These are phyloP conservation scores for Nitzschia putrida DNA, from an alignment of 108 stramenopile genomes.

Conservation along the genomic window DNA sequence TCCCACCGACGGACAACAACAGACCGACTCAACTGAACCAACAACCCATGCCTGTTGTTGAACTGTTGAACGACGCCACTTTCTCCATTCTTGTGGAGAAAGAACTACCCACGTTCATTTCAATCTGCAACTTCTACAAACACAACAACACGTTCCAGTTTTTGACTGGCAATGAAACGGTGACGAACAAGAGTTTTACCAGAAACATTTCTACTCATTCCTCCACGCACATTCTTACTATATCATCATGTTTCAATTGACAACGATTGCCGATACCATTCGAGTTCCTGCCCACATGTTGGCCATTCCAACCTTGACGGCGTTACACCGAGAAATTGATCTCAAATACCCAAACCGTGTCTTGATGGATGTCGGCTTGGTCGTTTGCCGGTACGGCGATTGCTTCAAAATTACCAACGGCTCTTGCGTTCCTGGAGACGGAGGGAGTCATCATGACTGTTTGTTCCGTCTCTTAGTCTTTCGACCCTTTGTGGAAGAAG, in stretches of 20 bases:
- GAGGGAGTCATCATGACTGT: conserved; percentile 80
- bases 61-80: no score
- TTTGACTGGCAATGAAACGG: conserved; percentile 11
- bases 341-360: conserved; percentile 79
- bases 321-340: conserved; percentile 76
- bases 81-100: no score
- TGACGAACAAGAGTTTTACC: conserved; percentile 1
- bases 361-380: conserved; percentile 81
- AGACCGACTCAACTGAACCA: no score
- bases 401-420: conserved; percentile 64
- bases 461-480: conserved; percentile 82
- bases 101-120: no score
- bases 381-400: conserved; percentile 76
- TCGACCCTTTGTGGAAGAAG: conserved; percentile 90
- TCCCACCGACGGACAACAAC: no score
- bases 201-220: not conserved
- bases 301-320: conserved; percentile 55
- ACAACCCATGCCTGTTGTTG: no score
- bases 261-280: conserved; percentile 71
- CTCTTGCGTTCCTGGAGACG: conserved; percentile 78
- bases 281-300: conserved; percentile 72
- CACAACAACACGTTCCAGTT: not conserved
- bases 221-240: not conserved
- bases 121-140: no score
- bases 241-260: conserved; percentile 68